Conservation (phyloP, 441 rosid genomes). For the Adansonia gregorii region DNA sequence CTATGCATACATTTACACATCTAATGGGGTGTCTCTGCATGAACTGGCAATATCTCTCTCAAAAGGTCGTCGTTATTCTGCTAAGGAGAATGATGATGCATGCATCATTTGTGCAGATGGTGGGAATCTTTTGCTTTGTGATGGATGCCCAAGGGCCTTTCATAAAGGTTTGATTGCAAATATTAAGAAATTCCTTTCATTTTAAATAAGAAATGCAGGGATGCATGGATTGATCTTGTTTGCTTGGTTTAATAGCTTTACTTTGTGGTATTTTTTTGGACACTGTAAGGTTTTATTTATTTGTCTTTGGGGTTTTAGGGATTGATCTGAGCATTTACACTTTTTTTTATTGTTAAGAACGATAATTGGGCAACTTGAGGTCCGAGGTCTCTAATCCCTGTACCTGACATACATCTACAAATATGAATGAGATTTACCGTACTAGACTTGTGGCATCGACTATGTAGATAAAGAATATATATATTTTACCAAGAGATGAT, state of each 20-base stretch:
- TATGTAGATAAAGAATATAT: neutral
- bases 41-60: slow-evolving; percentile 90
- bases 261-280: neutral
- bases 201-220: neutral
- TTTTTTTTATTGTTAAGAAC: neutral
- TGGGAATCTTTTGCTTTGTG: slow-evolving; percentile 75
- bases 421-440: neutral
- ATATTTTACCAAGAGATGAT: slow-evolving; percentile 7
- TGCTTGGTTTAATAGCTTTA: neutral
- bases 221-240: slow-evolving; percentile 1
- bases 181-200: neutral
- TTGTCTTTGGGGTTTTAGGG: neutral
- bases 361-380: neutral
- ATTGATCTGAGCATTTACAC: neutral
- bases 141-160: slow-evolving; percentile 98
- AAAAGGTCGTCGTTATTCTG: slow-evolving; percentile 70
- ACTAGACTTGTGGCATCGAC: neutral
- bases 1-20: slow-evolving; percentile 85
- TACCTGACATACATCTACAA: neutral
- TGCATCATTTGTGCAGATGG: slow-evolving; percentile 93
- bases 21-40: slow-evolving; percentile 95
- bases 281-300: neutral
- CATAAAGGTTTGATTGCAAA: slow-evolving; percentile 65
- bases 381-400: neutral
- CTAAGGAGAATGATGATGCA: slow-evolving; percentile 76